Base-by-base conservation (phyloP, 139 green algal genomes). In the Chlorella vulgaris region DNA sequence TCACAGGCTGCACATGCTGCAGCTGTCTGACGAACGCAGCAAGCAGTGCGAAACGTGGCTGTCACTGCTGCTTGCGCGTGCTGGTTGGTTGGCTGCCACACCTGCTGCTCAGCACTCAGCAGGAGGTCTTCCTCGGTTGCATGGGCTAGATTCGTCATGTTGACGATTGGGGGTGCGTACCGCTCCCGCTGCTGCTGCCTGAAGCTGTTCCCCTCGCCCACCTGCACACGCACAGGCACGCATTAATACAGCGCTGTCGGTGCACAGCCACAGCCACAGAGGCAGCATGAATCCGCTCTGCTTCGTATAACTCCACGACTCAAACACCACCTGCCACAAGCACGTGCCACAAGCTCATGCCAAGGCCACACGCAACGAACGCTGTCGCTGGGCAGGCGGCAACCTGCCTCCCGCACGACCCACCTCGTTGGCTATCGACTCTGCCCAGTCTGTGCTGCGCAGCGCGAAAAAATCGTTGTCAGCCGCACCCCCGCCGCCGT, bases 121-220 rank as follows among this genome's bases (percentile, higher is more conserved):
- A 78, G 73, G 51, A 79, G 35, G 35, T 79, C 73, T 53, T 79
- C 73, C 73, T 79, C 73, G 13, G 33, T 68, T 3, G 53, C 73
- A 10, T 79, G 73, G 15, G 73, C 73, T 53, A 79, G 73, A 53
- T 79, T 79, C 51, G 73, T 47, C 71, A 78, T 68, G 73, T 51
- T 68, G 35, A 50, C 33, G 22, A 79, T 50, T 3, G 31, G 31
- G 10, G 73, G 73, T 8, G 38, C 36, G 10, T 79, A 79, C 53
- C 73, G 73, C 53, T 79, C 73, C 10, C 73, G 73, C 73, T 79
- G 53, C 51, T 79, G 33, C 51, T 53, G 51, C 51, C 73, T 31
- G 73, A 79, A 79, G 8, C 31, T 51, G 73, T 36, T 69, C 51
- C 73, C 73, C 53, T 79, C 73, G 35, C 73, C 36, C 31, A 78